Base-by-base conservation (phyloP, 495 filamentous ascomycete genomes). In the Acidomyces sp. region DNA sequence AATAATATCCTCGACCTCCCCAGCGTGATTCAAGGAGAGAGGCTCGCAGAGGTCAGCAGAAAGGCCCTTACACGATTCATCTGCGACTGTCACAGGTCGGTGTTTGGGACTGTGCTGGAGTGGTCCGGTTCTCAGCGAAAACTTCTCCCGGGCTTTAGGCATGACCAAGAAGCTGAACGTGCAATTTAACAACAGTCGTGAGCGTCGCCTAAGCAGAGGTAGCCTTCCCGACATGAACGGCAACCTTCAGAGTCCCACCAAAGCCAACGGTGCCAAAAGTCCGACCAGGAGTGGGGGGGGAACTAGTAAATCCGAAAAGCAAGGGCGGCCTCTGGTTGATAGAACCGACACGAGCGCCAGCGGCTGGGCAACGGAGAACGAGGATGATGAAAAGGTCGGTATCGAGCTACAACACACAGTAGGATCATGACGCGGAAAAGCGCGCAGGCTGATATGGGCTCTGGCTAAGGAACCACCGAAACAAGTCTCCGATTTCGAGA, bases 401-500 rank as follows among this genome's bases (percentile, higher is more conserved):
- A n/a, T n/a, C n/a, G n/a, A n/a, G n/a, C n/a, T n/a, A n/a, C n/a
- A n/a, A n/a, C n/a, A n/a, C n/a, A n/a, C n/a, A n/a, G n/a, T n/a
- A n/a, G n/a, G n/a, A n/a, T n/a, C n/a, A n/a, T n/a, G n/a, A n/a
- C n/a, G n/a, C n/a, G n/a, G n/a, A n/a, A n/a, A n/a, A n/a, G n/a
- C n/a, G n/a, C n/a, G n/a, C n/a, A n/a, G n/a, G n/a, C n/a, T n/a
- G n/a, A n/a, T n/a, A n/a, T n/a, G n/a, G n/a, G n/a, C n/a, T n/a
- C n/a, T n/a, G n/a, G n/a, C n/a, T n/a, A n/a, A n/a, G n/a, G n/a
- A n/a, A n/a, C n/a, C n/a, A n/a, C n/a, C n/a, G n/a, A n/a, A n/a
- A n/a, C n/a, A n/a, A n/a, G n/a, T n/a, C n/a, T 75, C 85, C 55
- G 92, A 94, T 17, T 93, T 88, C 61, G 85, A 95, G 56, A 96